Conservation (phyloP, 441 rosid species). For the Populus hybrid region DNA sequence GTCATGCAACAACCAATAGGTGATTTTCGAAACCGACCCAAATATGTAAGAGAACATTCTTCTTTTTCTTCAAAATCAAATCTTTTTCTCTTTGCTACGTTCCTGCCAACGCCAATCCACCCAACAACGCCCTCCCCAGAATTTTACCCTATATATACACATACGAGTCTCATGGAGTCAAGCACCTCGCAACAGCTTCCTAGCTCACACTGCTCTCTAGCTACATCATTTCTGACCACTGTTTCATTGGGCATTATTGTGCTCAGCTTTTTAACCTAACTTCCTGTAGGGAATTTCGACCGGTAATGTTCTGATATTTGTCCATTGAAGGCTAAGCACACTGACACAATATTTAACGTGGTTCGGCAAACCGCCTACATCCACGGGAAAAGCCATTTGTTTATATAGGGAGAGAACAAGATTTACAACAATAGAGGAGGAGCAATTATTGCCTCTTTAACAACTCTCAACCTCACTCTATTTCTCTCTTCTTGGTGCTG, state of each 20-base stretch:
- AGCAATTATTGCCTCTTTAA: too few relatives aligned
- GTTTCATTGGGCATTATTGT: not conserved
- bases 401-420: too few relatives aligned
- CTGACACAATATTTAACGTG: too few relatives aligned
- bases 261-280: not conserved
- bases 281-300: not conserved
- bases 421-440: too few relatives aligned
- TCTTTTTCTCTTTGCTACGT: not conserved
- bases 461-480: too few relatives aligned
- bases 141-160: conserved; percentile 28
- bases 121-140: not conserved
- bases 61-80: conserved; percentile 16
- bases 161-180: not conserved
- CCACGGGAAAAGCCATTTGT: too few relatives aligned
- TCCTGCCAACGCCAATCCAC: not conserved
- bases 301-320: too few relatives aligned
- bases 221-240: not conserved
- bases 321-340: too few relatives aligned
- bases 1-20: conserved; percentile 1
- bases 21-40: conserved; percentile 26
- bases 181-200: conserved; percentile 5
- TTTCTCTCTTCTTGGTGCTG: too few relatives aligned
- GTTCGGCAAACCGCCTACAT: too few relatives aligned
- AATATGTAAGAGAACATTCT: conserved; percentile 34
- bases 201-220: too few relatives aligned